phyloP scores from a whole-genome alignment of 108 stramenopile genomes.

The Licmophora abbreviata region DNA sequence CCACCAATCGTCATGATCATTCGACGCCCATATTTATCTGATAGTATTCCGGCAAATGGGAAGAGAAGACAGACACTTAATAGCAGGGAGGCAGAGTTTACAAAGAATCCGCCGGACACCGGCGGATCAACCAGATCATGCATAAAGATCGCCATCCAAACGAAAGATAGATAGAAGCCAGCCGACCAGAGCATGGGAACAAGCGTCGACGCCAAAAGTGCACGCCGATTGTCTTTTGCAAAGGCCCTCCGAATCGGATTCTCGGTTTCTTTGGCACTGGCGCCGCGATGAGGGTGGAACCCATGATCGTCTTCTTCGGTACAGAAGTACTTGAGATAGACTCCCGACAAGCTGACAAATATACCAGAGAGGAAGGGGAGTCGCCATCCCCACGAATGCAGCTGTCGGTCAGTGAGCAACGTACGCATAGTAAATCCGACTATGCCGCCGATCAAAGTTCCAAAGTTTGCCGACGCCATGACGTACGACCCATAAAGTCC shows the following conservation, averaged over 20 bases:
- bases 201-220: constrained; percentile 36
- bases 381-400: constrained; percentile 63
- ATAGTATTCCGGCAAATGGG: constrained; percentile 45
- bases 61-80: constrained; percentile 36
- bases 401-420: constrained; percentile 24
- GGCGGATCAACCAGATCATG: constrained; percentile 46
- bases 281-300: not conserved
- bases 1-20: constrained; percentile 53
- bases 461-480: constrained; percentile 54
- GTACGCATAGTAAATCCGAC: constrained; percentile 32
- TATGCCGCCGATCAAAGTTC: constrained; percentile 50
- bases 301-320: constrained; percentile 26
- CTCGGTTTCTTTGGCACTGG: not conserved
- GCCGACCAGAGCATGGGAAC: constrained; percentile 57
- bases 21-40: constrained; percentile 40
- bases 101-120: constrained; percentile 43
- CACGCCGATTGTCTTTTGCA: constrained; percentile 28
- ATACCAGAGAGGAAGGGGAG: constrained; percentile 62
- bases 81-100: constrained; percentile 36
- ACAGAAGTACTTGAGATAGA: constrained; percentile 48
- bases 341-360: constrained; percentile 38
- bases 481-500: constrained; percentile 48
- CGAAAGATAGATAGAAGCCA: constrained; percentile 61
- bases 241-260: constrained; percentile 65
- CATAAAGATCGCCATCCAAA: constrained; percentile 75